Percentiles rank a stretch among this genome's conserved stretches.
Conservation (phyloP, 805 yeast species). For the Monosporozyma aquatica region DNA sequence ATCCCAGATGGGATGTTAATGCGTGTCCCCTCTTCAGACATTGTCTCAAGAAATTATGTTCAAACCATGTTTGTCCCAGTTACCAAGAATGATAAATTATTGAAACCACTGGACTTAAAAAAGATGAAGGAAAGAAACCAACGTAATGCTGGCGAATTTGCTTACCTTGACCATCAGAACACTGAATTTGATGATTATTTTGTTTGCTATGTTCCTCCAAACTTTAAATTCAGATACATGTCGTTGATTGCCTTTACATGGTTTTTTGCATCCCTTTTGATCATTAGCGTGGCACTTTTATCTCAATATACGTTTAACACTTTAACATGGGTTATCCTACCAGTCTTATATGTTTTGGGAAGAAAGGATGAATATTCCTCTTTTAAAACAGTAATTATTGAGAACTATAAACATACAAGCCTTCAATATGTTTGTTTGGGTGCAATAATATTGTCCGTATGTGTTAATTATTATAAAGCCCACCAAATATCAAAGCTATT, state of each 20-base stretch:
- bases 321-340: conserved; percentile 7
- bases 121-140: conserved; percentile 27
- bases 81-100: conserved; percentile 62
- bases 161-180: conserved; percentile 35
- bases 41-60: conserved; percentile 54
- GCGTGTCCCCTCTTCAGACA: conserved; percentile 82
- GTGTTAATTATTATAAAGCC: conserved; percentile 13
- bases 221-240: conserved; percentile 52
- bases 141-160: conserved; percentile 37
- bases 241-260: conserved; percentile 34
- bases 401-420: conserved; percentile 11
- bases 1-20: conserved; percentile 75
- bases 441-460: conserved; percentile 10
- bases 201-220: conserved; percentile 82
- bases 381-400: conserved; percentile 1
- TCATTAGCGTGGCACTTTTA: conserved; percentile 13
- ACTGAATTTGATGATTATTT: conserved; percentile 42
- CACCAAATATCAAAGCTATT: conserved; percentile 10
- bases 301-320: conserved; percentile 16
- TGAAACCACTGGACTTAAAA: conserved; percentile 31
- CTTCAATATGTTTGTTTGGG: conserved; percentile 17
- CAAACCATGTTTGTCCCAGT: conserved; percentile 72
- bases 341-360: conserved; percentile 5
- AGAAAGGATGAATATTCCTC: neutral
- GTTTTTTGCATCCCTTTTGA: conserved; percentile 35